Percentiles rank a stretch among this genome's conserved stretches.
Evolutionary conservation across 225 moss, liverwort and hornwort genomes (phyloP).

Genomic region (Physcomitrium patens): DNA sequence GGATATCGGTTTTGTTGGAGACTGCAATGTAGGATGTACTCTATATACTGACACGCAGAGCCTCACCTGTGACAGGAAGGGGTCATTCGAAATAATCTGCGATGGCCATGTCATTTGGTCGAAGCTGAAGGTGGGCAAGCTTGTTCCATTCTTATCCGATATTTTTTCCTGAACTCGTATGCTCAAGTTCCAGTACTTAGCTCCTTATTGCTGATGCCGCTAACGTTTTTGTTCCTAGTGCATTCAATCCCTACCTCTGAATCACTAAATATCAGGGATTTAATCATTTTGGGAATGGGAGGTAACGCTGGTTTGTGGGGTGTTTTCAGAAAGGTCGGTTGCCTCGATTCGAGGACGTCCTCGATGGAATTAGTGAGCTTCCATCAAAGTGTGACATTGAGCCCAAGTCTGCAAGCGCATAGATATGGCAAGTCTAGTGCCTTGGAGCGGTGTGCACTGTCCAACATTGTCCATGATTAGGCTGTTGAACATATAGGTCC

Average conservation of each 20-base stretch:
- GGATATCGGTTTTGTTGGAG: background rate
- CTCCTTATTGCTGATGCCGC: background rate
- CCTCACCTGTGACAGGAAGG: slow-evolving; percentile 62
- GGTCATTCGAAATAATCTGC: slow-evolving; percentile 79
- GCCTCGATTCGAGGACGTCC: too few species aligned
- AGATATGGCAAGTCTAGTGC: too few species aligned
- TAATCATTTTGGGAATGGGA: background rate
- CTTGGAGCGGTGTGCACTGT: too few species aligned
- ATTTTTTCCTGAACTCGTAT: background rate
- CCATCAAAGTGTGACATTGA: too few species aligned
- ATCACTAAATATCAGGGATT: too few species aligned
- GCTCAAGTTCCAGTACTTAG: background rate
- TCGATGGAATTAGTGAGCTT: too few species aligned
- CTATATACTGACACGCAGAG: slow-evolving; percentile 19
- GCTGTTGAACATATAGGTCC: too few species aligned
- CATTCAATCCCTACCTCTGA: too few species aligned
- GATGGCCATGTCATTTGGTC: slow-evolving; percentile 82
- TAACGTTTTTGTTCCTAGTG: background rate
- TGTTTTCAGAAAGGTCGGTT: too few species aligned
- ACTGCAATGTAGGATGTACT: background rate
- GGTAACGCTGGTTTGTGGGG: too few species aligned
- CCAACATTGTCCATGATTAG: too few species aligned
- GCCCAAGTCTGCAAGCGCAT: too few species aligned
- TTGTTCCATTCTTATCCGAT: slow-evolving; percentile 11
- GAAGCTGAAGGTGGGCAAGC: slow-evolving; percentile 67